Evolutionary conservation across 1,284 basidiomycete species (phyloP), one percentile per base, ranked within the genome.

Genomic region (Neonothopanus nambi): DNA sequence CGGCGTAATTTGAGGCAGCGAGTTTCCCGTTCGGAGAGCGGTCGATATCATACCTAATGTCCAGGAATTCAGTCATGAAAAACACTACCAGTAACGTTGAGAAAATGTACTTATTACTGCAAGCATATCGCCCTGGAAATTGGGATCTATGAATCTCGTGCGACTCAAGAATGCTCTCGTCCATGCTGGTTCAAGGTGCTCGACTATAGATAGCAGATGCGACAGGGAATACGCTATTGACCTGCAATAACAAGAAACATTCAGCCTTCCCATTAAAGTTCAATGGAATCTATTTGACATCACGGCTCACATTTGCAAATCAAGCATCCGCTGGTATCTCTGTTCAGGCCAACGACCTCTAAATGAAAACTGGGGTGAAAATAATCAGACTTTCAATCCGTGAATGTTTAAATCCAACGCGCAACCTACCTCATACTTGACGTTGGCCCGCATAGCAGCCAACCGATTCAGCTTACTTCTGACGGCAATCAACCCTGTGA

Each of bases 1-100:
- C 0, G 92, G 90, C 0, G 91, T 93, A 43, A 95, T 89, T 63
- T 95, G 93, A 0, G 93, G 93, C 17, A 95, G 70, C 0, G 93
- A 84, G 12, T 74, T 74, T 3, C 89, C 92, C 0, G 85, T 87
- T n/a, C 86, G 79, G 28, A 95, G 72, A 1, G 91, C 81, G 0
- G 80, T 82, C 0, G 87, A 84, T 39, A 89, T 80, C 77, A 90
- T 77, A 49, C 78, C 81, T 90, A 36, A 39, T 36, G 15, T 3
- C 4, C 38, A 21, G n/a, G 11, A 12, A 28, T 7, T 11, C n/a
- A 21, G 3, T n/a, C n/a, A n/a, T n/a, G n/a, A n/a, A 15, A 30
- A n/a, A 7, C 53, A 41, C 28, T 18, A n/a, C n/a, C n/a, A n/a
- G 11, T 2, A 36, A 17, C n/a, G n/a, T n/a, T n/a, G n/a, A n/a